These are phyloP conservation scores for Colletotrichum viniferum DNA, from an alignment of 2,329 filamentous ascomycete genomes.

Conservation along the genomic window DNA sequence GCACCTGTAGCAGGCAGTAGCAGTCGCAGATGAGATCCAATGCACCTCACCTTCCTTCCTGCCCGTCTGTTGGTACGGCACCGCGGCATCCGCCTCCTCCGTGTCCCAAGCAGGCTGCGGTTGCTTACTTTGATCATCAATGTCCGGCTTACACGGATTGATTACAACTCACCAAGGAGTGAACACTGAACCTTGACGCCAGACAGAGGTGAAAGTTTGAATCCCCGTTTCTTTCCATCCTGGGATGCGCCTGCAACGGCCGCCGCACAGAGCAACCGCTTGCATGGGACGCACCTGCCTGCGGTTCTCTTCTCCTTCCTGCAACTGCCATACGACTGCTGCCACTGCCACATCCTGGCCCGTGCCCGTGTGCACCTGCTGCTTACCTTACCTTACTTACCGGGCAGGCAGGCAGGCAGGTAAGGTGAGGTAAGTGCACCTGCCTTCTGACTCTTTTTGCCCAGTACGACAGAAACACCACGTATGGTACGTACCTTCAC, in stretches of 20 bases:
- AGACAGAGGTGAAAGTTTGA: not conserved
- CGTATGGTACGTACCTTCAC: not conserved
- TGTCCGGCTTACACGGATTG: not conserved
- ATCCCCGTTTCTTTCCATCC: not conserved
- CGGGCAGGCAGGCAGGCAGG: not conserved
- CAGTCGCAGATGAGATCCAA: not conserved
- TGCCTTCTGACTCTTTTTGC: not conserved
- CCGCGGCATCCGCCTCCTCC: not conserved
- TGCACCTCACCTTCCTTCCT: not conserved
- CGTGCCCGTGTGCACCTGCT: not conserved
- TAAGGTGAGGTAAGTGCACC: not conserved
- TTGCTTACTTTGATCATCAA: not conserved
- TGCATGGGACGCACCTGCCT: constrained; percentile 10
- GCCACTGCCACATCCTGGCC: not conserved
- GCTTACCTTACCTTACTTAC: not conserved
- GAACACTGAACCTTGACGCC: not conserved
- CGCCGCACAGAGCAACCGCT: constrained; percentile 8
- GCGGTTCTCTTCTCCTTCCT: not conserved
- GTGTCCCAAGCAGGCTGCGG: not conserved
- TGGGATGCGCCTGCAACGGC: not conserved
- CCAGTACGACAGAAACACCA: not conserved
- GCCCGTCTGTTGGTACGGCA: not conserved
- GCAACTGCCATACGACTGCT: not conserved
- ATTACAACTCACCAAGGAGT: not conserved
- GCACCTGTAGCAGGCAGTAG: not conserved